These are phyloP conservation scores for Ceratobasidium papillatum DNA, from an alignment of 1,284 basidiomycete species.

Conservation along the genomic window DNA sequence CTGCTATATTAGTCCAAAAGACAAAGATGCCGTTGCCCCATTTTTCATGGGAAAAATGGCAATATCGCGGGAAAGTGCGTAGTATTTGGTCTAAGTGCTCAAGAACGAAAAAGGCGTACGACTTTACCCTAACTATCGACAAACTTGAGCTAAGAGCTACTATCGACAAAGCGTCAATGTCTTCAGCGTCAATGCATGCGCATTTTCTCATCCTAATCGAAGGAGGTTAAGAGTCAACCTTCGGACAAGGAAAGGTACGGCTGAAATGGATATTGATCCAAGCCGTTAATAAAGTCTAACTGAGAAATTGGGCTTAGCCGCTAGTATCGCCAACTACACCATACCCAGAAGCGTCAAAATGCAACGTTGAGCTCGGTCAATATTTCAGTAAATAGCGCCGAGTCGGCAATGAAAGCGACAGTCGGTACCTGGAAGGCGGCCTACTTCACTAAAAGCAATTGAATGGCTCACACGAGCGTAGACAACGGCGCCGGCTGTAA, in stretches of 20 bases:
- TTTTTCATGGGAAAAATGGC: too few species aligned
- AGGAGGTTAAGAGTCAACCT: slow-evolving; percentile 62
- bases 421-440: slow-evolving; percentile 76
- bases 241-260: slow-evolving; percentile 52
- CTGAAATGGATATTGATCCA: slow-evolving; percentile 69
- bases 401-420: slow-evolving; percentile 60
- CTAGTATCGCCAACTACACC: too few species aligned
- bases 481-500: slow-evolving; percentile 67
- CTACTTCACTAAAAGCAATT: slow-evolving; percentile 67
- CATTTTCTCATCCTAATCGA: slow-evolving; percentile 61
- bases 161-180: slow-evolving; percentile 71
- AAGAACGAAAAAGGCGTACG: slow-evolving; percentile 72
- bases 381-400: slow-evolving; percentile 66
- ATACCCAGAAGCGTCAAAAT: too few species aligned
- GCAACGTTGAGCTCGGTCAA: slow-evolving; percentile 63
- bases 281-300: too few species aligned
- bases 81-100: too few species aligned
- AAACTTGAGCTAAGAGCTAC: slow-evolving; percentile 77
- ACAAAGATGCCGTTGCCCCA: too few species aligned
- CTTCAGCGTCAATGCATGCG: slow-evolving; percentile 70
- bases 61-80: too few species aligned
- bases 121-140: slow-evolving; percentile 64
- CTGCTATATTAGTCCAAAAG: too few species aligned
- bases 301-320: too few species aligned
- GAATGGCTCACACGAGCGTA: slow-evolving; percentile 73